phyloP scores from a whole-genome alignment of 495 filamentous ascomycete genomes.

The Penicillium ucsense region DNA sequence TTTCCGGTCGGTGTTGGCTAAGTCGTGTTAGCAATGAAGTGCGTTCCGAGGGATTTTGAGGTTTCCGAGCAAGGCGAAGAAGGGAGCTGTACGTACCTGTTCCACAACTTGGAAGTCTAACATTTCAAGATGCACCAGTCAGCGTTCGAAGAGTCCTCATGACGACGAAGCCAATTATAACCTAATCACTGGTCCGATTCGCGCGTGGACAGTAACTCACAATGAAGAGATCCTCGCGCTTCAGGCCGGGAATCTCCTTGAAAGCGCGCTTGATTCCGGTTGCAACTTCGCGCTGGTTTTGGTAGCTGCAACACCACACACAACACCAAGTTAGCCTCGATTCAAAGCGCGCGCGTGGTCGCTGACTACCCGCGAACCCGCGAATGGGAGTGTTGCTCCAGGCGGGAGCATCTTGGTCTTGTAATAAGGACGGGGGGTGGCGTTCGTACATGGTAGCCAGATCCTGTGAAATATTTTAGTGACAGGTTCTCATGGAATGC shows the following conservation, averaged over 20 bases:
- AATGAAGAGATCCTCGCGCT: constrained; percentile 42
- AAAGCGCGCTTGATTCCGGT: constrained; percentile 37
- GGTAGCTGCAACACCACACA: constrained; percentile 21
- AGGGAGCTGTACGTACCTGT: constrained; percentile 10
- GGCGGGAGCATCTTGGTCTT: too few relatives aligned
- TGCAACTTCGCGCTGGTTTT: constrained; percentile 41
- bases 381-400: too few relatives aligned
- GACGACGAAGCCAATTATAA: too few relatives aligned
- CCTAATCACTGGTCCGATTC: not conserved
- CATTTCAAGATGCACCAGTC: too few relatives aligned
- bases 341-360: too few relatives aligned
- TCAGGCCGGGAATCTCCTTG: constrained; percentile 37
- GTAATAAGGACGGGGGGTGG: too few relatives aligned
- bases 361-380: too few relatives aligned
- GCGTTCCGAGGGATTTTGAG: not conserved
- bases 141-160: too few relatives aligned
- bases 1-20: constrained; percentile 37
- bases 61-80: not conserved
- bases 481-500: too few relatives aligned
- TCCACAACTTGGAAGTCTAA: constrained; percentile 43
- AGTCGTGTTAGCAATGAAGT: not conserved
- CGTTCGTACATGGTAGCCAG: constrained; percentile 35
- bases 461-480: constrained; percentile 20
- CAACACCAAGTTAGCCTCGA: too few relatives aligned
- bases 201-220: constrained; percentile 11